Percentiles rank a stretch among this genome's conserved stretches.
These are phyloP conservation scores for Yamadazyma akitaensis DNA, from an alignment of 805 yeast species.

Conservation along the genomic window DNA sequence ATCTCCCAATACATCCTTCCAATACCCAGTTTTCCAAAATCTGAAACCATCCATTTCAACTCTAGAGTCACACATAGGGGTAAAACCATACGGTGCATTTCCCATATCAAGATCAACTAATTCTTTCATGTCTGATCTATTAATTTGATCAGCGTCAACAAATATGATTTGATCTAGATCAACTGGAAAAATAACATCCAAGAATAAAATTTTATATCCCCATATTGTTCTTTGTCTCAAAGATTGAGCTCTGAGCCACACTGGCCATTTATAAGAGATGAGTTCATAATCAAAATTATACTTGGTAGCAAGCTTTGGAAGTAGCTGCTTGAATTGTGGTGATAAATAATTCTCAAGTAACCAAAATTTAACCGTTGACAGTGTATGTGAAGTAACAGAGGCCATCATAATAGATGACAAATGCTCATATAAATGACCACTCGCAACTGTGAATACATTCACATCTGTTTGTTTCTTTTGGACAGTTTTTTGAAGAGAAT, in stretches of 20 bases:
- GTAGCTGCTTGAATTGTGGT: constrained; percentile 56
- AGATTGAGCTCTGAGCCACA: constrained; percentile 77
- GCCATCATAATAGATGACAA: constrained; percentile 75
- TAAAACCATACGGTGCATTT: constrained; percentile 83
- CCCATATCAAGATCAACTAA: constrained; percentile 64
- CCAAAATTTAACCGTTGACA: constrained; percentile 74
- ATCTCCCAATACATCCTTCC: constrained; percentile 64
- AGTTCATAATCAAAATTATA: constrained; percentile 70
- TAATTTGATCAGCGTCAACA: constrained; percentile 83
- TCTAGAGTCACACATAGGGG: constrained; percentile 84
- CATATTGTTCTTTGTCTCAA: constrained; percentile 78
- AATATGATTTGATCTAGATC: constrained; percentile 72
- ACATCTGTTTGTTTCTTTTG: constrained; percentile 23
- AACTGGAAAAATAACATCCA: constrained; percentile 85
- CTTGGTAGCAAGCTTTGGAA: constrained; percentile 56
- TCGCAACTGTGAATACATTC: constrained; percentile 78
- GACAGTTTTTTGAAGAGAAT: too few species aligned
- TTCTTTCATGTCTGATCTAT: constrained; percentile 70
- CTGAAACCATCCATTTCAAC: constrained; percentile 78
- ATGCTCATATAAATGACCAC: constrained; percentile 77
- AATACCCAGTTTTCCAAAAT: constrained; percentile 93
- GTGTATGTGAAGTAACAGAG: constrained; percentile 68
- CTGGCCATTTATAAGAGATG: constrained; percentile 90
- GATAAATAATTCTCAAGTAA: constrained; percentile 78
- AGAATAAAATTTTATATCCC: constrained; percentile 83